Conservation (phyloP, 2,329 filamentous ascomycete genomes). For the Cladosporium sp. region DNA sequence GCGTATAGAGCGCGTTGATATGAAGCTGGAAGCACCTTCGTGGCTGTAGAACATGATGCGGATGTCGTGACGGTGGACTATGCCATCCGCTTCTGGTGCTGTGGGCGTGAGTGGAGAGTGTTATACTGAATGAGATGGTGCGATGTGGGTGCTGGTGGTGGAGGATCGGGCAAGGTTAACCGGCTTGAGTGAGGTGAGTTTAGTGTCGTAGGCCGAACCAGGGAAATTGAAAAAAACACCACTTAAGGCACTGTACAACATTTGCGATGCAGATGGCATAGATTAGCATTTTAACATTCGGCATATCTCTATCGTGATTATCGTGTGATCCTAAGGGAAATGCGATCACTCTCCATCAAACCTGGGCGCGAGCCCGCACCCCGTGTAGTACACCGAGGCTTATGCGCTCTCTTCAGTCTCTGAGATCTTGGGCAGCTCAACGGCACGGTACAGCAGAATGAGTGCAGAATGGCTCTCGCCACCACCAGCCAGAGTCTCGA, state of each 20-base stretch:
- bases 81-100: neutral
- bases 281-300: constrained; percentile 5
- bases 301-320: constrained; percentile 11
- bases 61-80: neutral
- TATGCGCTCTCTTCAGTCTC: constrained; percentile 6
- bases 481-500: constrained; percentile 82
- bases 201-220: neutral
- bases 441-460: constrained; percentile 73
- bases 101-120: neutral
- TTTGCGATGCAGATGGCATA: neutral
- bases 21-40: constrained; percentile 61
- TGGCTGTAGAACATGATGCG: constrained; percentile 86
- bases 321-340: neutral
- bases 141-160: neutral
- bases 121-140: neutral
- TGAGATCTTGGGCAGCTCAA: constrained; percentile 51
- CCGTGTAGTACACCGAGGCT: neutral
- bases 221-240: no score
- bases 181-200: neutral
- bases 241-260: no score
- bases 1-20: neutral
- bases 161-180: neutral
- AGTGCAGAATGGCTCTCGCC: constrained; percentile 76
- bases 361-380: neutral
- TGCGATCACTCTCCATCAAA: neutral